phyloP scores from a whole-genome alignment of 495 filamentous ascomycete genomes.

The Pseudotulostoma volvatum region DNA sequence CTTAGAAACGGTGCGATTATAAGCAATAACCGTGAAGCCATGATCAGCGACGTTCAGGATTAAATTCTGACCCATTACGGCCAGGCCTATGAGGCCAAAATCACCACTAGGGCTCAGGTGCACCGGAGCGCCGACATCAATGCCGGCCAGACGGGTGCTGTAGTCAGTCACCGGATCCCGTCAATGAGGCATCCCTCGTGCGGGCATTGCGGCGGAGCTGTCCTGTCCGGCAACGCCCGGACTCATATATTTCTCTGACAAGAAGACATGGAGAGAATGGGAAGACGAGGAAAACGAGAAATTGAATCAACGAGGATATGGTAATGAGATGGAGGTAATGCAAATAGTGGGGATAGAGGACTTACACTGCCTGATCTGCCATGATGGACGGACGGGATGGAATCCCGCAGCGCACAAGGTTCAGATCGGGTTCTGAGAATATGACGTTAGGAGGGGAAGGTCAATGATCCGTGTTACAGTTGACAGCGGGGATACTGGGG shows the following conservation, averaged over 20 bases:
- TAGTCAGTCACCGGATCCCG: conserved; percentile 42
- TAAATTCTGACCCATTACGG: conserved; percentile 97
- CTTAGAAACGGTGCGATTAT: conserved; percentile 95
- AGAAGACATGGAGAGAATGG: not conserved
- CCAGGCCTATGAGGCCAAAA: conserved; percentile 99
- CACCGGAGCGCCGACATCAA: conserved; percentile 56
- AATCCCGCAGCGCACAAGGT: too few species aligned
- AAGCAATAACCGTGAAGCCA: conserved; percentile 88
- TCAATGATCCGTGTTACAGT: too few species aligned
- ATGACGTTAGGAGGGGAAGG: too few species aligned
- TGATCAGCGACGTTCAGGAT: conserved; percentile 97
- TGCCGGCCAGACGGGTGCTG: conserved; percentile 77
- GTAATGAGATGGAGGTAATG: conserved; percentile 5
- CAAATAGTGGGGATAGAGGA: too few species aligned
- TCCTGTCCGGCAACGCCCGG: not conserved
- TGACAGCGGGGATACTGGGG: too few species aligned
- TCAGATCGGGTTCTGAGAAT: too few species aligned
- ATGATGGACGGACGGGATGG: too few species aligned
- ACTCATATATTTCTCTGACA: not conserved
- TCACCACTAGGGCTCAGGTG: conserved; percentile 44
- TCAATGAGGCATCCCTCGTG: conserved; percentile 4
- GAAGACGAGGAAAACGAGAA: conserved; percentile 1
- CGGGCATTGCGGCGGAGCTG: not conserved
- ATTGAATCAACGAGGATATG: not conserved
- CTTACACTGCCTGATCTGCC: conserved; percentile 44